phyloP scores from a whole-genome alignment of 116 monocot species.

The Zostera marina region DNA sequence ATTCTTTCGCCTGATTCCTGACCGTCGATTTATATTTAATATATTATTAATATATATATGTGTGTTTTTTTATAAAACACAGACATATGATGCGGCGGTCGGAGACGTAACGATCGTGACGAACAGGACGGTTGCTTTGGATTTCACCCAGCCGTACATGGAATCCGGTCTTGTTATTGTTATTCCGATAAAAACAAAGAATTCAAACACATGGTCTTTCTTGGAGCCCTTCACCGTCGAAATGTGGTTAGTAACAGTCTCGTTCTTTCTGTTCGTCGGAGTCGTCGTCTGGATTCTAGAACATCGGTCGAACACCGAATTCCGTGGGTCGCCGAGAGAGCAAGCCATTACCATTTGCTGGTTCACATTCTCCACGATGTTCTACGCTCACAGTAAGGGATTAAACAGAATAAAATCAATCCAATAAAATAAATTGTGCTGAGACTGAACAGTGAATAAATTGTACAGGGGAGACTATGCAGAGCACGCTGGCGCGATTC shows the following conservation, averaged over 20 bases:
- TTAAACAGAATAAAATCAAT: too few relatives aligned
- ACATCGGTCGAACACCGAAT: constrained; percentile 75
- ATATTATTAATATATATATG: not conserved
- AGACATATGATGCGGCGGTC: constrained; percentile 85
- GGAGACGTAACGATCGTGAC: constrained; percentile 86
- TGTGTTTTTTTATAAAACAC: constrained; percentile 9
- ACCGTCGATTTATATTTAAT: not conserved
- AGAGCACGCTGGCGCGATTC: constrained; percentile 63
- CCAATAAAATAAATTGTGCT: too few relatives aligned
- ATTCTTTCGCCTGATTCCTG: not conserved
- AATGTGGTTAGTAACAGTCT: constrained; percentile 75
- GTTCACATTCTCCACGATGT: constrained; percentile 98
- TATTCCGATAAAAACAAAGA: constrained; percentile 42
- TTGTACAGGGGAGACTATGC: constrained; percentile 67
- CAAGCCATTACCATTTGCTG: constrained; percentile 83
- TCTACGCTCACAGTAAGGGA: constrained; percentile 93
- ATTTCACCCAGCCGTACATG: constrained; percentile 81
- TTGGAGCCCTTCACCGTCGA: constrained; percentile 61
- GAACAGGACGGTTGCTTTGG: constrained; percentile 73
- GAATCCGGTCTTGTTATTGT: constrained; percentile 86
- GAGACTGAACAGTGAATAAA: too few relatives aligned
- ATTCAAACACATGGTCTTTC: constrained; percentile 72
- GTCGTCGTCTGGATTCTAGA: constrained; percentile 95
- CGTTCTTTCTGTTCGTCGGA: constrained; percentile 84
- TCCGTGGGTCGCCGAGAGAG: constrained; percentile 60